A percentile compares a stretch with the other conserved stretches of the same genome.
Evolutionary conservation across 805 yeast genomes (phyloP).

Genomic region (Wickerhamomyces bovis): DNA sequence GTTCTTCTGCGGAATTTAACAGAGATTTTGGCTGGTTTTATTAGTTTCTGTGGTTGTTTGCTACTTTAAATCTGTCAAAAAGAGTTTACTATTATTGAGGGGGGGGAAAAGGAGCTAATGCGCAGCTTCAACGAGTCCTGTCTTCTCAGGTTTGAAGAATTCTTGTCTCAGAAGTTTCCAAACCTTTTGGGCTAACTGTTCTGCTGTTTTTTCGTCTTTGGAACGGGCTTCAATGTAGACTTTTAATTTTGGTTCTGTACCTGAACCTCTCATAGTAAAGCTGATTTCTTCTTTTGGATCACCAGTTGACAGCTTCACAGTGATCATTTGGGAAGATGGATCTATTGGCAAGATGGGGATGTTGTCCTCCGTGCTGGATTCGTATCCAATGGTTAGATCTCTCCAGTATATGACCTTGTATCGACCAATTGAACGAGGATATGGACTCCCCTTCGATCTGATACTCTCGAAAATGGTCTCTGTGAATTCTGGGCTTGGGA

Average conservation of each 20-base stretch:
- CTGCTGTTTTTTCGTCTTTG: constrained; percentile 39
- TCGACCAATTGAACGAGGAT: constrained; percentile 49
- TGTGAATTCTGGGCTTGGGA: constrained; percentile 49
- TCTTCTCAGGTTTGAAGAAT: constrained; percentile 66
- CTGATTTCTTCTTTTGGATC: constrained; percentile 40
- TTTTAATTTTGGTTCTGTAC: constrained; percentile 93
- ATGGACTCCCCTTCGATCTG: constrained; percentile 28
- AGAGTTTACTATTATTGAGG: too few relatives aligned
- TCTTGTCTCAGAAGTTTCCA: constrained; percentile 54
- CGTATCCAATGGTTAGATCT: constrained; percentile 80
- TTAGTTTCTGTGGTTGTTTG: too few relatives aligned
- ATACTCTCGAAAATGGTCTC: constrained; percentile 49
- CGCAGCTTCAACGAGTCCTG: constrained; percentile 24
- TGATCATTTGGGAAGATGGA: constrained; percentile 78
- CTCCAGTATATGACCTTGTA: constrained; percentile 63
- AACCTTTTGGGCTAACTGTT: constrained; percentile 47
- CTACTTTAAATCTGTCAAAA: too few relatives aligned
- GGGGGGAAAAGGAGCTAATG: not conserved
- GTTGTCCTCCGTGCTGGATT: constrained; percentile 55
- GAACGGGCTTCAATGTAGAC: constrained; percentile 81
- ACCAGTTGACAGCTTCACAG: constrained; percentile 40
- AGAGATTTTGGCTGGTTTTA: too few relatives aligned
- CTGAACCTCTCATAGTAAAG: constrained; percentile 89
- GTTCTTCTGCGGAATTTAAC: too few relatives aligned
- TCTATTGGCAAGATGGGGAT: constrained; percentile 68